These are phyloP conservation scores for Taxillus chinensis DNA, from an alignment of 164 flowering plant species.

Conservation along the genomic window DNA sequence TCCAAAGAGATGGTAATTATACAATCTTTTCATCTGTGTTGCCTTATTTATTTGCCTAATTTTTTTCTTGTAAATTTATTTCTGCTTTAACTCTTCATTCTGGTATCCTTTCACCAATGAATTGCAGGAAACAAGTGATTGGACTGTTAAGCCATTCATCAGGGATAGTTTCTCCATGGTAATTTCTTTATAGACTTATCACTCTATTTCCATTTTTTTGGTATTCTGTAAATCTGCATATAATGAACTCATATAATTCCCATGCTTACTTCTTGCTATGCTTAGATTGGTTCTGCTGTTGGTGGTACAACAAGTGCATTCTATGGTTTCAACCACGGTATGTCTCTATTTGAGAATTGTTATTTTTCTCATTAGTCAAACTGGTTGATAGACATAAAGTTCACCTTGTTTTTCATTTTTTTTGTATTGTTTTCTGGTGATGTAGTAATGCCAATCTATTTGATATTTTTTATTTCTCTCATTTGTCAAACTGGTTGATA, in stretches of 20 bases:
- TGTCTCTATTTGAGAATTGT: no score
- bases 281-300: conserved; percentile 86
- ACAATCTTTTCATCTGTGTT: background rate
- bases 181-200: background rate
- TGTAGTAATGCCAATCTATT: background rate
- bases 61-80: background rate
- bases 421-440: conserved; percentile 7
- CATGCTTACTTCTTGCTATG: background rate
- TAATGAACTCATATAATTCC: background rate
- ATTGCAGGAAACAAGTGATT: conserved; percentile 67
- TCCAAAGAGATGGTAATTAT: conserved; percentile 53
- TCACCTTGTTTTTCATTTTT: background rate
- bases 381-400: no score
- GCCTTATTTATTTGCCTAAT: background rate
- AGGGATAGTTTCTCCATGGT: conserved; percentile 93
- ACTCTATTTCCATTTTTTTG: no score
- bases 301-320: conserved; percentile 87
- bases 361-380: no score
- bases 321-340: conserved; percentile 85
- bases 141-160: conserved; percentile 64
- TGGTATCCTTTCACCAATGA: background rate
- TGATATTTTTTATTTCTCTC: no score
- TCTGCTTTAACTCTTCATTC: background rate
- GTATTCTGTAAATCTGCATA: no score
- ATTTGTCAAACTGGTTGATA: no score